A percentile compares a stretch with the other conserved stretches of the same genome.
Conservation (phyloP, 345 rosid species). For the Gynandropsis gynandra region DNA sequence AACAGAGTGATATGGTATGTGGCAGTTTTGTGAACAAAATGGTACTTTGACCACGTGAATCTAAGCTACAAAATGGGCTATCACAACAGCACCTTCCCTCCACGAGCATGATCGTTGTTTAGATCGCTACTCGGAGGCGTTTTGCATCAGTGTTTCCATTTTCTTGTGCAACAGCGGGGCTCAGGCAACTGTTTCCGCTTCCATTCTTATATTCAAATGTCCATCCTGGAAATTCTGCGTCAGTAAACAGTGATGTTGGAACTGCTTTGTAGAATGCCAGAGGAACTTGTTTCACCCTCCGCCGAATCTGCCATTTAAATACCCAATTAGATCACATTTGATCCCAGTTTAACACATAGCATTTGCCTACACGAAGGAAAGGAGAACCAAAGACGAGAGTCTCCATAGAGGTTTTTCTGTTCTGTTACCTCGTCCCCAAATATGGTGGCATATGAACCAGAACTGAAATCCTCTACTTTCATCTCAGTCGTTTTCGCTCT, state of each 20-base stretch:
- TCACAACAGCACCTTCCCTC: too few relatives aligned
- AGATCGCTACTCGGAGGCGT: too few relatives aligned
- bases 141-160: too few relatives aligned
- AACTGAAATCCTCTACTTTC: constrained; percentile 60
- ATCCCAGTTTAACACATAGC: background rate
- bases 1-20: too few relatives aligned
- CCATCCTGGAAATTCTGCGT: constrained; percentile 79
- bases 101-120: too few relatives aligned
- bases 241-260: constrained; percentile 61
- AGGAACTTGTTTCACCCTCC: constrained; percentile 91
- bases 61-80: too few relatives aligned
- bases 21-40: too few relatives aligned
- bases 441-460: constrained; percentile 86
- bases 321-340: constrained; percentile 11
- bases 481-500: constrained; percentile 76
- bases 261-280: constrained; percentile 60
- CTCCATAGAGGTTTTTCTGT: too few relatives aligned
- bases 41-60: too few relatives aligned
- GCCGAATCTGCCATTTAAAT: constrained; percentile 40
- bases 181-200: too few relatives aligned
- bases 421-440: constrained; percentile 78
- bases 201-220: constrained; percentile 28
- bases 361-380: constrained; percentile 1
- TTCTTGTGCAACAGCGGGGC: too few relatives aligned
- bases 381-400: background rate